phyloP scores from a whole-genome alignment of 1,284 basidiomycete species.

The Chalciporus sp. region DNA sequence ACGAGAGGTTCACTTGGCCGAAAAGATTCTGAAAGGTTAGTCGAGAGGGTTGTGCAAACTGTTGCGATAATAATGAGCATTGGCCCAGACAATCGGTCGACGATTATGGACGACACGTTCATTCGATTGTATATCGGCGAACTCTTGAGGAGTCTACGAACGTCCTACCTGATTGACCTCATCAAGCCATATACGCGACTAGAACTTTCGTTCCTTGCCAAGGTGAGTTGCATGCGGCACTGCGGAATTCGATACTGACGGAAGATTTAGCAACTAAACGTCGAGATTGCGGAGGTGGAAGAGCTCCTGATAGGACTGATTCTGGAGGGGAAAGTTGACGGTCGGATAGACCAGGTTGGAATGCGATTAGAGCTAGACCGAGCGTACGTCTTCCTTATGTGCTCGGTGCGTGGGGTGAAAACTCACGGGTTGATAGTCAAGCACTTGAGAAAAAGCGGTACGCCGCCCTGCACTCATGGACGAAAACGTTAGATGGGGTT shows the following conservation, averaged over 20 bases:
- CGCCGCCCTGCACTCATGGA: conserved; percentile 80
- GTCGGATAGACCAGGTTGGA: conserved; percentile 93
- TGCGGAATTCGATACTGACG: neutral
- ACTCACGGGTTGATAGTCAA: conserved; percentile 53
- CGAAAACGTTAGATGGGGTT: conserved; percentile 71
- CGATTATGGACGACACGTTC: conserved; percentile 95
- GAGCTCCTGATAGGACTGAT: conserved; percentile 93
- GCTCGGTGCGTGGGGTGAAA: neutral
- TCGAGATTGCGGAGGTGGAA: conserved; percentile 87
- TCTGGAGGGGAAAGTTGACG: conserved; percentile 92
- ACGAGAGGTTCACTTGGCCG: conserved; percentile 93
- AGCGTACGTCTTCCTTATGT: conserved; percentile 57
- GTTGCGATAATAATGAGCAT: conserved; percentile 1
- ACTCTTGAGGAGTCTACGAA: conserved; percentile 88
- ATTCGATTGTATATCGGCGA: conserved; percentile 95
- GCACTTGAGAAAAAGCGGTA: conserved; percentile 85
- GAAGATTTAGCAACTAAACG: conserved; percentile 81
- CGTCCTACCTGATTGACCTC: conserved; percentile 95
- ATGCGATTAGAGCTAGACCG: conserved; percentile 89
- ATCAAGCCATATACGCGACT: conserved; percentile 96
- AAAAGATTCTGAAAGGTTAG: conserved; percentile 88
- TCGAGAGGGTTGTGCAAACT: neutral
- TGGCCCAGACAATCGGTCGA: conserved; percentile 80
- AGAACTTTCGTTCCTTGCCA: conserved; percentile 88
- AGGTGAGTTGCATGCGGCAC: conserved; percentile 48